These are phyloP conservation scores for Platismatia glauca DNA, from an alignment of 495 filamentous ascomycete genomes.

Conservation along the genomic window DNA sequence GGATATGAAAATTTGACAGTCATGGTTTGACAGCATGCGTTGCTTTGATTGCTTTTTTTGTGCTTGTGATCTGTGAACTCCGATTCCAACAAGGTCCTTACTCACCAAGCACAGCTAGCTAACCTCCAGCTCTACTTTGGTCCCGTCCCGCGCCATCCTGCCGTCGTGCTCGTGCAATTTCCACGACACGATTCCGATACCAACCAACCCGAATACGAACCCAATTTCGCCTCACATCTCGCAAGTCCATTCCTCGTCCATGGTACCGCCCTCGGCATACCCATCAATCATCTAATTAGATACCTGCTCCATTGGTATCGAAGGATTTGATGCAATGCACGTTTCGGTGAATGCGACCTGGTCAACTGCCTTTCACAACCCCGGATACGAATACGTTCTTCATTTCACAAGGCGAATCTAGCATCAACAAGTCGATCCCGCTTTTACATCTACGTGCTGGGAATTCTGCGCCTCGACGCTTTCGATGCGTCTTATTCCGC, in stretches of 20 bases:
- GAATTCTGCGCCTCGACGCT: no score
- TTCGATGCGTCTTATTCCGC: neutral
- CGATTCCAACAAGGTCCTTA: neutral
- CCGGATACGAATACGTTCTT: neutral
- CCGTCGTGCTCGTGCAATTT: neutral
- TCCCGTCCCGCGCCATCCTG: neutral
- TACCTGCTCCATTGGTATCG: neutral
- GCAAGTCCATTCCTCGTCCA: neutral
- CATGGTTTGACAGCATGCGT: constrained; percentile 2
- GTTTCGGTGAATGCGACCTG: neutral
- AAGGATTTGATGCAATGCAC: neutral
- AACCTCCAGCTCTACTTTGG: neutral
- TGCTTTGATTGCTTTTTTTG: neutral
- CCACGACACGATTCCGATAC: neutral
- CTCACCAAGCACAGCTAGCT: neutral
- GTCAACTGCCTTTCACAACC: no score
- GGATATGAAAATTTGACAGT: neutral
- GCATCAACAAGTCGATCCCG: neutral
- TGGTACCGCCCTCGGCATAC: neutral
- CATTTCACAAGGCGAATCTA: neutral
- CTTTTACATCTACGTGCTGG: neutral
- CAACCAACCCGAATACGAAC: neutral
- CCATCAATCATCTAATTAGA: neutral
- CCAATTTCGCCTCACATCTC: neutral
- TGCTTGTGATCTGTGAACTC: neutral